Percentiles rank a stretch among this genome's conserved stretches.
These are phyloP conservation scores for Emmonsiellopsis sp. DNA, from an alignment of 2,329 filamentous ascomycete species.

Conservation along the genomic window DNA sequence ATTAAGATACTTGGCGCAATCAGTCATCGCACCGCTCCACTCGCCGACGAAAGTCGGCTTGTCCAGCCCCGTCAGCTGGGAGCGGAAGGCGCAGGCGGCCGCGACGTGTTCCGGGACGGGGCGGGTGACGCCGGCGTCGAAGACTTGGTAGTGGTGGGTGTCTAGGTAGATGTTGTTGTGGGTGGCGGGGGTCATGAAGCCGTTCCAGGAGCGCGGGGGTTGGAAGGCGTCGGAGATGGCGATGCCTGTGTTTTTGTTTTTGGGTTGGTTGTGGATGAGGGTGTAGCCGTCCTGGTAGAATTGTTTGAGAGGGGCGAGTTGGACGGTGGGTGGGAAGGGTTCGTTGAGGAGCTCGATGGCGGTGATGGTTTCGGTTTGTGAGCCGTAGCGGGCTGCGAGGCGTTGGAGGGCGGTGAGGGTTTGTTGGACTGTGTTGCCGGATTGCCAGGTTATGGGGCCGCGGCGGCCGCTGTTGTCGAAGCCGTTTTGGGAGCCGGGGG, in stretches of 20 bases:
- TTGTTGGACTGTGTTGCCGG: conserved; percentile 23
- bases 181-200: conserved; percentile 42
- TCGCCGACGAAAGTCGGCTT: conserved; percentile 62
- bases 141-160: conserved; percentile 61
- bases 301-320: conserved; percentile 37
- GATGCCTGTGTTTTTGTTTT: conserved; percentile 37
- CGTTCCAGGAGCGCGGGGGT: conserved; percentile 49
- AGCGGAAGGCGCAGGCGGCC: conserved; percentile 44
- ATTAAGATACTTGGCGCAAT: conserved; percentile 45
- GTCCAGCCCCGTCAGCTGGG: conserved; percentile 43
- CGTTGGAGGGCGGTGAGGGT: conserved; percentile 46
- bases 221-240: conserved; percentile 44
- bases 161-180: conserved; percentile 50
- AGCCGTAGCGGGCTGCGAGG: conserved; percentile 50
- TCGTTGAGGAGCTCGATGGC: conserved; percentile 39
- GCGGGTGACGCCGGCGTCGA: conserved; percentile 43
- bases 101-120: conserved; percentile 45
- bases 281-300: conserved; percentile 48
- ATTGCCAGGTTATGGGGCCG: conserved; percentile 30
- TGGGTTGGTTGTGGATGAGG: conserved; percentile 32
- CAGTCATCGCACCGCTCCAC: conserved; percentile 59
- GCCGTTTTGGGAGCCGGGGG: conserved; percentile 55
- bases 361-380: conserved; percentile 49
- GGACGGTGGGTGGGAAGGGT: conserved; percentile 29
- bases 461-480: conserved; percentile 56